Evolutionary conservation across 108 stramenopile genomes (phyloP), one percentile per base, ranked within the genome.

Genomic region (Schizochytrium sp.): DNA sequence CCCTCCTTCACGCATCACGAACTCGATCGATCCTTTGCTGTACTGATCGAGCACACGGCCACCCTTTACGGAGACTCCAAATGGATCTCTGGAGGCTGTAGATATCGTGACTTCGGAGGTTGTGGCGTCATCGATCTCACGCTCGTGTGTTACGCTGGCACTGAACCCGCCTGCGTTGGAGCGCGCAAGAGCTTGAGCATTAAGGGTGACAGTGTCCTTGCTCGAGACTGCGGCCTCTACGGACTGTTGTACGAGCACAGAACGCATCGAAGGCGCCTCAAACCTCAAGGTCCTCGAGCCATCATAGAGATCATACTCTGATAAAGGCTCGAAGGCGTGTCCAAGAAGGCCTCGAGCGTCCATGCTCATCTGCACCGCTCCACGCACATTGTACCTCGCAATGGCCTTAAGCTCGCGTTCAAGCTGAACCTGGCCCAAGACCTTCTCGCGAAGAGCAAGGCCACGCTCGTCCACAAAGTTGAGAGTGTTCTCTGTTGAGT

Each of bases 361-460:
- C 76, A 83, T 55, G 47, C 28, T 83, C 76, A 83, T 55, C 28
- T 83, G 76, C 47, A 83, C 76, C 5, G 76, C 76, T 47, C 76
- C 76, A 5, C 76, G 76, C 45, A 83, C 76, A 55, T 83, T 83
- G 76, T 55, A 83, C 47, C 76, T 17, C 76, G 76, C 76, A 53
- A 83, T 83, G 50, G 76, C 76, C 28, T 83, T 53, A 38, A 83
- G 76, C 76, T 83, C 76, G 47, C 76, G 76, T 53, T 83, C 76
- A 8, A 83, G 47, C 76, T 83, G 76, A 38, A 83, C 76, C 47
- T 50, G 76, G 17, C 76, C 76, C 19, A 83, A 40, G 28, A 83
- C 53, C 28, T 40, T 17, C 50, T 83, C 76, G 50, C 76, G 76
- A 38, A 83, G 76, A 8, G 76, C 76, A 10, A 10, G 38, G 76